Percentiles rank a stretch among this genome's conserved stretches.
These are phyloP conservation scores for Penicillium olsonii DNA, from an alignment of 2,329 filamentous ascomycete genomes.

Conservation along the genomic window DNA sequence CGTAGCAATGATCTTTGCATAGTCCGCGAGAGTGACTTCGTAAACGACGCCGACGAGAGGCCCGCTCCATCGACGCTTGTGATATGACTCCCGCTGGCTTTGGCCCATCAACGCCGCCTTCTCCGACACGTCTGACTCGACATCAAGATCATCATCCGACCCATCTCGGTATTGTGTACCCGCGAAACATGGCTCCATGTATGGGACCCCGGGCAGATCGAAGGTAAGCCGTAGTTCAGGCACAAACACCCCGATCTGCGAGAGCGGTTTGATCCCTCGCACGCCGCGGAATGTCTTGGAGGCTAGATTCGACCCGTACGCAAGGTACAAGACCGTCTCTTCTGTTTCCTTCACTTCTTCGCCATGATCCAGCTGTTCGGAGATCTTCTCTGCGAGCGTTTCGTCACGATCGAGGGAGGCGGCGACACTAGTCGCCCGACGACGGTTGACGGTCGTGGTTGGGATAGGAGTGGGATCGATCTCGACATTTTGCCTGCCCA, in stretches of 20 bases:
- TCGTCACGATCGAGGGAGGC: conserved; percentile 22
- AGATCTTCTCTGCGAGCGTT: conserved; percentile 18
- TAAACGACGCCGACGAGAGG: conserved; percentile 92
- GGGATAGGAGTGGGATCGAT: conserved; percentile 12
- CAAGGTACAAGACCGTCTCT: conserved; percentile 72
- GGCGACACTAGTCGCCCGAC: conserved; percentile 13
- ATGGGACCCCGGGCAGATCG: conserved; percentile 81
- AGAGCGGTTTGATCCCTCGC: conserved; percentile 78
- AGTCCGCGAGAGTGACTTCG: conserved; percentile 83
- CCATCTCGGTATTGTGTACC: conserved; percentile 67
- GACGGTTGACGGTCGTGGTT: conserved; percentile 16
- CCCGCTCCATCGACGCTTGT: conserved; percentile 70
- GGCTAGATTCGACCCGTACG: conserved; percentile 88
- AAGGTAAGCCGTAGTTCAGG: conserved; percentile 79
- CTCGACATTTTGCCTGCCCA: neutral
- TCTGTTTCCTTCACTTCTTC: conserved; percentile 12
- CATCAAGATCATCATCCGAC: conserved; percentile 12
- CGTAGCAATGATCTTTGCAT: conserved; percentile 80
- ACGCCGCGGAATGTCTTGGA: conserved; percentile 75
- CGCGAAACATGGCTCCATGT: conserved; percentile 88
- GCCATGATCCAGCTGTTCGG: conserved; percentile 18
- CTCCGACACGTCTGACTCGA: conserved; percentile 27
- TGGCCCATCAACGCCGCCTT: conserved; percentile 33
- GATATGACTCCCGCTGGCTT: conserved; percentile 23
- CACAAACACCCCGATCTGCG: conserved; percentile 77